Evolutionary conservation across 2,329 filamentous ascomycete genomes (phyloP), one percentile per base, ranked within the genome.

Genomic region (Botrytis deweyae): DNA sequence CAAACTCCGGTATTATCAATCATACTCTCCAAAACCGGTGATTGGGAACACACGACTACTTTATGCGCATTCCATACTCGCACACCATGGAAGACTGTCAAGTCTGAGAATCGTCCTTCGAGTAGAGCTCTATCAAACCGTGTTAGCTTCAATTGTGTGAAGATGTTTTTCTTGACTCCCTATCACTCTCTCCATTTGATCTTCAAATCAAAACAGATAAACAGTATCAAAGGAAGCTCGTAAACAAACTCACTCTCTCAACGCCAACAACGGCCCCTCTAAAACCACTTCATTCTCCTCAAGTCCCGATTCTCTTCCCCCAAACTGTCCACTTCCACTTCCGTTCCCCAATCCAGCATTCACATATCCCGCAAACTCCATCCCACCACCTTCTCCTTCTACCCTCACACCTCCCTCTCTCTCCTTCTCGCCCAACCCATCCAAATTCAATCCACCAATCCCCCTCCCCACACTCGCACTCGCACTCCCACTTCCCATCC

Each of bases 1-100:
- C 25, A 20, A 25, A 72, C 55, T 20, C 66, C 40, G 7, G 68
- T 36, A 58, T 33, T 44, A 20, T 74, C 67, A 49, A 78, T 77
- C 71, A 72, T 74, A 3, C 73, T 64, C 63, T 76, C 77, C 16
- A 80, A 73, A 6, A 78, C 70, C 1, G 74, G 9, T 0, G 78
- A 79, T 71, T 80, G 78, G 2, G 77, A 76, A 38, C 75, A 77
- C 3, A 80, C 74, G 16, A 80, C 72, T 7, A 79, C 75, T 67
- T 76, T 78, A 63, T 79, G 78, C 2, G 78, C 77, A 40, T 73
- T 75, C 78, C 78, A 80, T 49, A 63, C 62, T 6, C 70, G 73
- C 1, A 66, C n/a, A 8, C 75, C 73, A n/a, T 79, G 78, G 1
- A 73, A 66, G 29, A 80, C 74, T 0, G 66, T 77, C 36, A 80